phyloP scores from a whole-genome alignment of 805 yeast genomes.

The Hanseniaspora clermontiae region DNA sequence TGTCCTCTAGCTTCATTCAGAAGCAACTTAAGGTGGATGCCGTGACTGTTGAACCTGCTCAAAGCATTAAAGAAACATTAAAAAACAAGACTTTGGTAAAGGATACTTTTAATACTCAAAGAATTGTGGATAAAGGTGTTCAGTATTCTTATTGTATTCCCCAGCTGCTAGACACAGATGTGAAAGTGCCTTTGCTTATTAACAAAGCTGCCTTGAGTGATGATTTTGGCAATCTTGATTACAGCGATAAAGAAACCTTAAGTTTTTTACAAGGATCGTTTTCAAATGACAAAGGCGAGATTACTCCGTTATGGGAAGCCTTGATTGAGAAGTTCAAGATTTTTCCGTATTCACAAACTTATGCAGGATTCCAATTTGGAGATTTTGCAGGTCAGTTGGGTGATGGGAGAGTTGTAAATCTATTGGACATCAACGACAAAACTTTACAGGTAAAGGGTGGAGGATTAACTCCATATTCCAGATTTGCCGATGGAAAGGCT shows the following conservation, averaged over 20 bases:
- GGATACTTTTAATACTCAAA: slow-evolving; percentile 35
- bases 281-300: slow-evolving; percentile 37
- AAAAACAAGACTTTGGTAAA: slow-evolving; percentile 17
- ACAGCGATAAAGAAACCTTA: not conserved
- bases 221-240: not conserved
- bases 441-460: slow-evolving; percentile 76
- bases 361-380: slow-evolving; percentile 96
- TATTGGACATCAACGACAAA: slow-evolving; percentile 46
- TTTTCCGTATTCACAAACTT: slow-evolving; percentile 78
- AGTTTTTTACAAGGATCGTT: slow-evolving; percentile 35
- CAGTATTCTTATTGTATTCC: slow-evolving; percentile 68
- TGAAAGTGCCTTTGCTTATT: slow-evolving; percentile 48
- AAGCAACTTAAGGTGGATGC: slow-evolving; percentile 20
- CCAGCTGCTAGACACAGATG: slow-evolving; percentile 35
- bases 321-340: slow-evolving; percentile 32
- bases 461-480: slow-evolving; percentile 80
- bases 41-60: not conserved
- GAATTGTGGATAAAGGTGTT: slow-evolving; percentile 42
- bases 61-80: not conserved
- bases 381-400: slow-evolving; percentile 94
- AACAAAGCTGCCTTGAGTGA: slow-evolving; percentile 43
- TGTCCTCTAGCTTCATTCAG: slow-evolving; percentile 16
- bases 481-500: slow-evolving; percentile 96
- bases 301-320: slow-evolving; percentile 46
- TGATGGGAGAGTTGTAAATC: slow-evolving; percentile 79